Evolutionary conservation across 805 yeast species (phyloP).

Genomic region (Sugiyamaella smithiae): DNA sequence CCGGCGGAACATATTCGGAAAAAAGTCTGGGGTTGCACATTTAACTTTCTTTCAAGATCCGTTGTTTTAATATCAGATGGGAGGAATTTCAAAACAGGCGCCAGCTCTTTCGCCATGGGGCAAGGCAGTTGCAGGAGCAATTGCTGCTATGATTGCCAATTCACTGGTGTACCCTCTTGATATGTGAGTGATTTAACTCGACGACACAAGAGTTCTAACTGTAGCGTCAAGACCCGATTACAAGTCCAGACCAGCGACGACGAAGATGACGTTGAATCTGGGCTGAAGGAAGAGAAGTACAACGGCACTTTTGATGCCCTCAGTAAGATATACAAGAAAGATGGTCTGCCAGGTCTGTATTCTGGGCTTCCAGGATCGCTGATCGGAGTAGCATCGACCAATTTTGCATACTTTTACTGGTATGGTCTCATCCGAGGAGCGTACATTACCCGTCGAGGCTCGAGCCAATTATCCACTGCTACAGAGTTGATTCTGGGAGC

Average conservation of each 20-base stretch:
- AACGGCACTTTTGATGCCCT: conserved; percentile 62
- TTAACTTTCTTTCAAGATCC: neutral
- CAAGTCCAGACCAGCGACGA: conserved; percentile 56
- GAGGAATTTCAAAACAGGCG: conserved; percentile 13
- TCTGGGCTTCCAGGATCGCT: conserved; percentile 67
- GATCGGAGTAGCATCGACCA: conserved; percentile 70
- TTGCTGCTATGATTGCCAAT: conserved; percentile 79
- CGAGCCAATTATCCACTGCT: conserved; percentile 46
- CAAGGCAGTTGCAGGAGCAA: conserved; percentile 77
- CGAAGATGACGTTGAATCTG: conserved; percentile 11
- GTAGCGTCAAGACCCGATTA: conserved; percentile 60
- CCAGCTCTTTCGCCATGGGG: conserved; percentile 55
- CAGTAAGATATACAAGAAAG: conserved; percentile 48
- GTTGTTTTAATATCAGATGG: conserved; percentile 12
- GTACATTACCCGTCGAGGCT: conserved; percentile 38
- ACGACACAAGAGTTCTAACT: neutral
- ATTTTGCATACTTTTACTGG: conserved; percentile 85
- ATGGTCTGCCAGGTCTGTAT: conserved; percentile 69
- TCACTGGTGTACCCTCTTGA: conserved; percentile 78
- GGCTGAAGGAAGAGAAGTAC: conserved; percentile 35
- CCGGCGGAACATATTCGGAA: neutral
- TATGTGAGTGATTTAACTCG: conserved; percentile 34
- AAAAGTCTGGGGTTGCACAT: conserved; percentile 1
- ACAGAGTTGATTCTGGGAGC: conserved; percentile 75
- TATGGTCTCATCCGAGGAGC: conserved; percentile 65